Conservation (phyloP, 192 early-diverging fungal genomes). For the Paraglomus occultum region DNA sequence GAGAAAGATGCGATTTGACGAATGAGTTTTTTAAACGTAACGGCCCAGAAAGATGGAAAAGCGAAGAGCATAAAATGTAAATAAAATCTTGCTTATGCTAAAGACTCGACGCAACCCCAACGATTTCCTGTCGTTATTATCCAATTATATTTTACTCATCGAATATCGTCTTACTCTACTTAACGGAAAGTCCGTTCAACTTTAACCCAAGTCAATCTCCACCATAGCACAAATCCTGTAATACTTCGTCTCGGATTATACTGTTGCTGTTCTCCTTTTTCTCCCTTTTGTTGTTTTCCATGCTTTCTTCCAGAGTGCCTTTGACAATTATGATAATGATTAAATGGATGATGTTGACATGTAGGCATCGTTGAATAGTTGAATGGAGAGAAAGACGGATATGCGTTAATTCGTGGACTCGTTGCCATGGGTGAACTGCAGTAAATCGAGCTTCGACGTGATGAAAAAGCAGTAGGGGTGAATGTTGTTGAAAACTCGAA, state of each 20-base stretch:
- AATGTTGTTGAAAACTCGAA: constrained; percentile 9
- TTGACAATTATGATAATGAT: constrained; percentile 25
- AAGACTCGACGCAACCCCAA: no score
- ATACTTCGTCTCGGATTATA: constrained; percentile 26
- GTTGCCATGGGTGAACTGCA: background rate
- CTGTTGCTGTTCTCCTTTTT: background rate
- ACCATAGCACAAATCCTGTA: constrained; percentile 25
- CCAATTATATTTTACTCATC: no score
- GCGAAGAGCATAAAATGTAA: no score
- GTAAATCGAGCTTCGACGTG: constrained; percentile 26
- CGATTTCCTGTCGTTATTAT: no score
- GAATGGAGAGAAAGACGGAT: background rate
- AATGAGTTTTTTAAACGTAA: no score
- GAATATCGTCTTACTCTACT: background rate
- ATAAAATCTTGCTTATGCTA: no score
- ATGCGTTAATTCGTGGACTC: background rate
- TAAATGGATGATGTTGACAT: background rate
- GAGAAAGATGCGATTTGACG: no score
- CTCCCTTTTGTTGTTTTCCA: constrained; percentile 5
- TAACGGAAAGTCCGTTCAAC: constrained; percentile 27
- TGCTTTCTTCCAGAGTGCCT: constrained; percentile 1
- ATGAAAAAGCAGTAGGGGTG: constrained; percentile 11
- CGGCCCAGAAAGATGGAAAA: no score
- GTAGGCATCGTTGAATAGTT: background rate
- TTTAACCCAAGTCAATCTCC: constrained; percentile 28